These are phyloP conservation scores for Leccinum uliginosum DNA, from an alignment of 768 basidiomycete genomes.

Conservation along the genomic window DNA sequence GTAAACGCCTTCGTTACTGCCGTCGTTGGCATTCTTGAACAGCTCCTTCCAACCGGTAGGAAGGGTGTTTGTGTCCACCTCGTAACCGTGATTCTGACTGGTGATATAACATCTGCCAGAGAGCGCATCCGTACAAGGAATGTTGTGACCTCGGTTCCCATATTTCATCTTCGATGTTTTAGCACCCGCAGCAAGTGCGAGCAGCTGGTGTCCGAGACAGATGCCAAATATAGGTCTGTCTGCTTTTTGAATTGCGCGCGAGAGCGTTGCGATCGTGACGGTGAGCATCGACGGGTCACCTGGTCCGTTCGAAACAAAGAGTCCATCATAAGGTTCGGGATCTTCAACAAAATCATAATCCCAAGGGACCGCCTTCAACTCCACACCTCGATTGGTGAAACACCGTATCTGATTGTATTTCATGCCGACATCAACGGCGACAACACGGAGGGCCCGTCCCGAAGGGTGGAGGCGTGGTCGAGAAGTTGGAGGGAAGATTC, in stretches of 20 bases:
- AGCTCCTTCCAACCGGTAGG: constrained; percentile 88
- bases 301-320: constrained; percentile 97
- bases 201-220: constrained; percentile 95
- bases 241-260: constrained; percentile 61
- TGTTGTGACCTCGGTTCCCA: constrained; percentile 98
- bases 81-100: constrained; percentile 97
- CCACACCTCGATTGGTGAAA: constrained; percentile 87
- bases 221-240: constrained; percentile 95
- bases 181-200: constrained; percentile 92
- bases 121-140: constrained; percentile 91
- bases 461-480: constrained; percentile 66
- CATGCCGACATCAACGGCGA: constrained; percentile 98
- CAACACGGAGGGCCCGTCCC: constrained; percentile 74
- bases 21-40: constrained; percentile 95
- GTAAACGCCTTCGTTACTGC: constrained; percentile 96
- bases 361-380: constrained; percentile 98
- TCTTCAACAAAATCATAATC: constrained; percentile 87
- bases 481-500: constrained; percentile 59
- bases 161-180: constrained; percentile 99
- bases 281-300: constrained; percentile 89
- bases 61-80: constrained; percentile 80
- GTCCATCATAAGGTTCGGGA: constrained; percentile 79
- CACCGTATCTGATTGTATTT: constrained; percentile 99
- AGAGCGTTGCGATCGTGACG: constrained; percentile 64
- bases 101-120: constrained; percentile 99